Percentiles rank a stretch among this genome's conserved stretches.
These are phyloP conservation scores for Lodderomyces pseudojiufengensis DNA, from an alignment of 1,139 yeast species.

Conservation along the genomic window DNA sequence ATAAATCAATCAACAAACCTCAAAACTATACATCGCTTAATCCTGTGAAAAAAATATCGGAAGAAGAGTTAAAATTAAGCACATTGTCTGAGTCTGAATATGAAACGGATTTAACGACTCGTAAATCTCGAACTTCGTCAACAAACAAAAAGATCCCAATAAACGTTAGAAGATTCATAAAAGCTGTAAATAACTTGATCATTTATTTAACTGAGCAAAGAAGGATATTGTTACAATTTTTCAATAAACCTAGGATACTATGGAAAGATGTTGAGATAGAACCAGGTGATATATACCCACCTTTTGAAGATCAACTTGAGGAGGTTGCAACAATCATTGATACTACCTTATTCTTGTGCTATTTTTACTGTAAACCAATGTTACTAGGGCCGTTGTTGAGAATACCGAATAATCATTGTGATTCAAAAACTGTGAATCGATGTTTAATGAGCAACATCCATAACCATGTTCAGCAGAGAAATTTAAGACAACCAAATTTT, in stretches of 20 bases:
- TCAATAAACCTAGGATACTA: conserved; percentile 30
- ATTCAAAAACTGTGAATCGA: conserved; percentile 56
- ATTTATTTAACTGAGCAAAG: conserved; percentile 56
- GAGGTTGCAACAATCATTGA: conserved; percentile 57
- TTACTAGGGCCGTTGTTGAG: conserved; percentile 82
- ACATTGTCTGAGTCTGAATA: conserved; percentile 13
- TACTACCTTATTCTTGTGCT: conserved; percentile 74
- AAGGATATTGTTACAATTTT: conserved; percentile 41
- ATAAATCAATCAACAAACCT: no score
- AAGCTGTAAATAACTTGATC: conserved; percentile 50
- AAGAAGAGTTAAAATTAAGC: conserved; percentile 22
- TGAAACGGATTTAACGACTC: conserved; percentile 28
- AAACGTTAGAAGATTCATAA: conserved; percentile 27
- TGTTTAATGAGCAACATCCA: conserved; percentile 39
- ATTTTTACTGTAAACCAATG: conserved; percentile 62
- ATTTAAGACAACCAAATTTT: conserved; percentile 30
- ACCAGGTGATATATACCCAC: conserved; percentile 37
- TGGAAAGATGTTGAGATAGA: conserved; percentile 47
- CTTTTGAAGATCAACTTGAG: conserved; percentile 15
- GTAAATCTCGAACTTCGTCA: neutral
- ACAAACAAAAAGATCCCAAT: conserved; percentile 6
- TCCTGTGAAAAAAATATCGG: conserved; percentile 25
- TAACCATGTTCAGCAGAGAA: conserved; percentile 25
- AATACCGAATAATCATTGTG: conserved; percentile 68
- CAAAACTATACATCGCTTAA: conserved; percentile 13